Evolutionary conservation across 371 early-diverging fungal genomes (phyloP), one percentile per base, ranked within the genome.

Genomic region (Mycotypha africana): DNA sequence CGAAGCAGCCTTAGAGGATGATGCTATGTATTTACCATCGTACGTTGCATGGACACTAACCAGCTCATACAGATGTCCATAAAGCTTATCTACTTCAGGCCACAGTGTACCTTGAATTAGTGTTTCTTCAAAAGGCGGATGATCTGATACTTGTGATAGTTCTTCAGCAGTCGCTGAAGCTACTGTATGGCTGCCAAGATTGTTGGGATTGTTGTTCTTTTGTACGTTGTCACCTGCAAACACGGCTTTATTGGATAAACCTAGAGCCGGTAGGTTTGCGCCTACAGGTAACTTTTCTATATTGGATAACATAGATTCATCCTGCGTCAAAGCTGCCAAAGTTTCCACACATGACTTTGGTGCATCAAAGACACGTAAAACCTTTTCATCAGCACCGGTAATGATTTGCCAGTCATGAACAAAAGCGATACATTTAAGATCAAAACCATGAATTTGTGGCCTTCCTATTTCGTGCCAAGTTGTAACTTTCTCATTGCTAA

Each of bases 381-480:
- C 82, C 67, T 97, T 97, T 56, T 97, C 98, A 53, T 98, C 98
- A 19, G 96, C 92, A 8, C 91, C 97, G 45, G 85, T 81, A 3
- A 91, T 89, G 70, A 85, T 94, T 38, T 70, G 76, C 71, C 81
- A 87, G 20, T 77, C 70, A 49, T 83, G 62, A 7, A 88, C 63
- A 57, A 94, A 92, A 0, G 90, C 80, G 9, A 94, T 56, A 56
- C 92, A 89, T 38, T 89, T 83, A 42, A 95, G 63, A 58, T 95
- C 92, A 58, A 96, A 96, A 1, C 98, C 98, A 56, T 98, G 98
- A 22, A 97, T 87, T 67, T 98, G 98, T 12, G 98, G 92, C 4
- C 98, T 76, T 2, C 92, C 90, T 47, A 95, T 80, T 63, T 98
- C 98, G 53, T 90, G 92, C 97, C 95, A 96, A 3, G 85, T 79